phyloP scores from a whole-genome alignment of 345 rosid species.

The Murraya koenigii region DNA sequence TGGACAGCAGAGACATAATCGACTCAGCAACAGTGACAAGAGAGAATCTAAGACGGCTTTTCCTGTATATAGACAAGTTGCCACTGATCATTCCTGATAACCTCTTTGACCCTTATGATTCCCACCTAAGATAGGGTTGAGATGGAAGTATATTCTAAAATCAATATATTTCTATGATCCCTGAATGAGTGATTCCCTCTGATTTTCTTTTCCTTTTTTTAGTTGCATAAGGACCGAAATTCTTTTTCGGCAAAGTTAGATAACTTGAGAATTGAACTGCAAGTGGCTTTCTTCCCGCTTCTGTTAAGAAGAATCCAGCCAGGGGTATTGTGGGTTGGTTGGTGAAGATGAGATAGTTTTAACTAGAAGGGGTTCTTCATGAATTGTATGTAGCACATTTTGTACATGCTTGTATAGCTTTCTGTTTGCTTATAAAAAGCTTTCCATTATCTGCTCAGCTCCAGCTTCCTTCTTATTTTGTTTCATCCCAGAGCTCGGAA shows the following conservation, averaged over 20 bases:
- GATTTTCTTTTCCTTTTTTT: background rate
- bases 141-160: slow-evolving; percentile 15
- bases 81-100: slow-evolving; percentile 51
- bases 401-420: slow-evolving; percentile 44
- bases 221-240: slow-evolving; percentile 22
- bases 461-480: background rate
- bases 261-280: slow-evolving; percentile 5
- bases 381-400: slow-evolving; percentile 29
- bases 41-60: slow-evolving; percentile 60
- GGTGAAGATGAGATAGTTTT: slow-evolving; percentile 29
- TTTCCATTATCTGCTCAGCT: background rate
- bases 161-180: background rate
- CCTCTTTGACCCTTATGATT: slow-evolving; percentile 43
- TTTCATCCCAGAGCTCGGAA: background rate
- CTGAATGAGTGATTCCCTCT: background rate
- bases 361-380: slow-evolving; percentile 8
- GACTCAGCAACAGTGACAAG: slow-evolving; percentile 49
- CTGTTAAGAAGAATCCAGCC: slow-evolving; percentile 21
- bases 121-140: slow-evolving; percentile 34
- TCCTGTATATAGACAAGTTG: slow-evolving; percentile 57
- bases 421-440: slow-evolving; percentile 7
- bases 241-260: slow-evolving; percentile 10
- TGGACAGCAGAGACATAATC: slow-evolving; percentile 44
- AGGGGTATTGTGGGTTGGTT: slow-evolving; percentile 20
- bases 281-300: slow-evolving; percentile 19